phyloP scores from a whole-genome alignment of 2,329 filamentous ascomycete species.

The Aspergillus nomiae region DNA sequence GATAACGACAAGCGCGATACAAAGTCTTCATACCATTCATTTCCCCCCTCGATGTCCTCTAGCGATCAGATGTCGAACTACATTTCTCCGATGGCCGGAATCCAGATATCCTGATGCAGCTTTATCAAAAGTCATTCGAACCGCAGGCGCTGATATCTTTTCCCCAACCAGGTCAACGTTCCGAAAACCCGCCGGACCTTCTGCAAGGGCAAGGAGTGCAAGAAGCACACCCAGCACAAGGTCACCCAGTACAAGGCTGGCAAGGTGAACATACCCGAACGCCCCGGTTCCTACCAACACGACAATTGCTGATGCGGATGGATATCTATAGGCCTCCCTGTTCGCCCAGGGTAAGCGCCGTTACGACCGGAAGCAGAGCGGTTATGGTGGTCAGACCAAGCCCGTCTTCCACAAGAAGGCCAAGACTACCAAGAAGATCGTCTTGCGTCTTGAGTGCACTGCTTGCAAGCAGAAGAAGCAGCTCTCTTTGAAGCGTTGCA shows the following conservation, averaged over 20 bases:
- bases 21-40: too few relatives aligned
- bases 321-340: constrained; percentile 68
- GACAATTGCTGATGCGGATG: constrained; percentile 27
- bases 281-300: constrained; percentile 13
- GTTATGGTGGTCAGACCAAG: constrained; percentile 99
- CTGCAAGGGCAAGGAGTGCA: constrained; percentile 95
- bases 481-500: constrained; percentile 98
- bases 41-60: not conserved
- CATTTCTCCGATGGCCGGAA: constrained; percentile 20
- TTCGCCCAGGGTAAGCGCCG: constrained; percentile 99
- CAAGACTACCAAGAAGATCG: constrained; percentile 99
- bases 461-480: constrained; percentile 98
- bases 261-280: constrained; percentile 62
- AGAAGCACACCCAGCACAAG: constrained; percentile 89
- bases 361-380: constrained; percentile 98
- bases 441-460: constrained; percentile 96
- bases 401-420: constrained; percentile 99
- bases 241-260: constrained; percentile 97
- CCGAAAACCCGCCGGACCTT: constrained; percentile 97
- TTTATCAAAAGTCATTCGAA: constrained; percentile 10
- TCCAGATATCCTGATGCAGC: constrained; percentile 8
- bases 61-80: constrained; percentile 2
- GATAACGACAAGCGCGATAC: not conserved
- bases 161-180: constrained; percentile 78
- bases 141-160: constrained; percentile 27